These are phyloP conservation scores for Aureobasidium sp. DNA, from an alignment of 2,329 filamentous ascomycete genomes.

Conservation along the genomic window DNA sequence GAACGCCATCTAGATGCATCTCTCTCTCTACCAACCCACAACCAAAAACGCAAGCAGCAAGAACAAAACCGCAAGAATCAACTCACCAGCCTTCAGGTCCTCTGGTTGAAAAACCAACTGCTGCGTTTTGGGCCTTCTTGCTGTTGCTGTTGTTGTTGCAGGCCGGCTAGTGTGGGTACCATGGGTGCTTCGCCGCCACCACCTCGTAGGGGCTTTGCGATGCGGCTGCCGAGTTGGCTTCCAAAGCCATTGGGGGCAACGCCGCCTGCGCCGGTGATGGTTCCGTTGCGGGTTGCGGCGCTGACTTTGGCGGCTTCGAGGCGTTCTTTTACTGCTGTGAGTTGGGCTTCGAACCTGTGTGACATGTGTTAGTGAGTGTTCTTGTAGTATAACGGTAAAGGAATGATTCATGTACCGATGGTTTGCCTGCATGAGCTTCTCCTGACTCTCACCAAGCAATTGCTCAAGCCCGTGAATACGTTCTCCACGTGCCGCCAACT, in stretches of 20 bases:
- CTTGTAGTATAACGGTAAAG: not conserved
- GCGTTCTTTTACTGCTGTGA: slow-evolving; percentile 94
- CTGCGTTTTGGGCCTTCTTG: slow-evolving; percentile 16
- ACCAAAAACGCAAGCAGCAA: not conserved
- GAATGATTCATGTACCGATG: slow-evolving; percentile 65
- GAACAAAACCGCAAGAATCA: not conserved
- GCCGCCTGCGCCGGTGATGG: slow-evolving; percentile 48
- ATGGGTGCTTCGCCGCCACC: slow-evolving; percentile 33
- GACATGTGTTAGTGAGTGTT: slow-evolving; percentile 15
- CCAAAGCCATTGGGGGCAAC: slow-evolving; percentile 43
- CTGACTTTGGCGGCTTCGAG: slow-evolving; percentile 91
- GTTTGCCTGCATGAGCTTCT: slow-evolving; percentile 95
- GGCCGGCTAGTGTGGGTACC: slow-evolving; percentile 37
- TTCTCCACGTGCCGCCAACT: slow-evolving; percentile 93
- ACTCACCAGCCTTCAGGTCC: slow-evolving; percentile 19
- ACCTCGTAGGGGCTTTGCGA: slow-evolving; percentile 58
- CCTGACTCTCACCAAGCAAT: slow-evolving; percentile 91
- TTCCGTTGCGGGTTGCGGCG: slow-evolving; percentile 53
- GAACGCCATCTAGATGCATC: not conserved
- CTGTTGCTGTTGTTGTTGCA: slow-evolving; percentile 50
- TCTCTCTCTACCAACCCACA: not conserved
- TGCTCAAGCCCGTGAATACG: slow-evolving; percentile 90
- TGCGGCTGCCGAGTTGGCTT: slow-evolving; percentile 63
- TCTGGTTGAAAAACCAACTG: slow-evolving; percentile 28
- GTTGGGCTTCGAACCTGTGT: slow-evolving; percentile 86